These are phyloP conservation scores for Aspergillus texensis DNA, from an alignment of 2,329 filamentous ascomycete species.

Conservation along the genomic window DNA sequence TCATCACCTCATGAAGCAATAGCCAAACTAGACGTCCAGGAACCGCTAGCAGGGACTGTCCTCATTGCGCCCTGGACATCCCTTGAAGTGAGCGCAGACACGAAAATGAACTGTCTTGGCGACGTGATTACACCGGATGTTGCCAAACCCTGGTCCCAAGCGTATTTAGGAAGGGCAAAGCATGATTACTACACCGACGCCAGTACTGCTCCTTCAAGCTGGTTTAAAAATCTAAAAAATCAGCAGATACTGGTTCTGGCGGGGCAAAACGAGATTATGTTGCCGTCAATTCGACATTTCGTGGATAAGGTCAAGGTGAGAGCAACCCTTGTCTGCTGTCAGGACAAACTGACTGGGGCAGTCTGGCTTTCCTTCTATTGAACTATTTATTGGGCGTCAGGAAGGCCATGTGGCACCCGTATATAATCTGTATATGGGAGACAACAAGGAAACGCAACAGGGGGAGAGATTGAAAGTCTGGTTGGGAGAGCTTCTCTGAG, in stretches of 20 bases:
- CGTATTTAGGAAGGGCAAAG: not conserved
- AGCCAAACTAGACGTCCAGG: not conserved
- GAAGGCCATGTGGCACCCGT: not conserved
- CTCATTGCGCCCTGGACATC: not conserved
- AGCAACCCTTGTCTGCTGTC: too few relatives aligned
- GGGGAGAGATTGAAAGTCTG: not conserved
- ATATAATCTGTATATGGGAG: conserved; percentile 3
- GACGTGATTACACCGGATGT: not conserved
- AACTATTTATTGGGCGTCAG: not conserved
- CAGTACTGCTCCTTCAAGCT: not conserved
- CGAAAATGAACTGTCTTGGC: not conserved
- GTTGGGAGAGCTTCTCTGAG: not conserved
- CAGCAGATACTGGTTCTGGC: not conserved
- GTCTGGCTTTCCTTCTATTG: not conserved
- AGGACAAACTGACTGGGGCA: not conserved
- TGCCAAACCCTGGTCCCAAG: not conserved
- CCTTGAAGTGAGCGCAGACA: not conserved
- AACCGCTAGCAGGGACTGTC: not conserved
- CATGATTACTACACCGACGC: conserved; percentile 2
- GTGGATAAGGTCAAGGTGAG: not conserved
- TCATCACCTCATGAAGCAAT: not conserved
- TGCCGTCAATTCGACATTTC: not conserved
- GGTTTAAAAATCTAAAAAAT: not conserved
- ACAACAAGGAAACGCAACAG: not conserved
- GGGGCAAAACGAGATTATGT: conserved; percentile 2